Conservation (phyloP, 2,329 filamentous ascomycete species). For the Pseudopyricularia javanii region DNA sequence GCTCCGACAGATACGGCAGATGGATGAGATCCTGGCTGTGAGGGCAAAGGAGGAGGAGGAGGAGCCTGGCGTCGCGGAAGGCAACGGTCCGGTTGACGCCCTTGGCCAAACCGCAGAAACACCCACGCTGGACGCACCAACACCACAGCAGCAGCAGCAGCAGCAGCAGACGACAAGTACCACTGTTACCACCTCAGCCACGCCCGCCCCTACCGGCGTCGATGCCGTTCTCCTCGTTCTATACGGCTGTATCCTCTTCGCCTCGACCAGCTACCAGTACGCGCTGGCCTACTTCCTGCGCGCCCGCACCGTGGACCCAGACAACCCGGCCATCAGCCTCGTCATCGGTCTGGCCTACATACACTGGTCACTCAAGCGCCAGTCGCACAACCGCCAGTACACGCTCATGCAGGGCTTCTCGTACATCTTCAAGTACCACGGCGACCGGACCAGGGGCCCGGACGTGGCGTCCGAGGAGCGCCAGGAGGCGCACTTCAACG, state of each 20-base stretch:
- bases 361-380: constrained; percentile 78
- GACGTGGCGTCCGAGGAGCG: constrained; percentile 22
- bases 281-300: constrained; percentile 80
- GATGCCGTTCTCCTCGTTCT: constrained; percentile 76
- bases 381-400: constrained; percentile 82
- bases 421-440: constrained; percentile 67
- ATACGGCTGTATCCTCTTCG: constrained; percentile 82
- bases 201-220: constrained; percentile 24
- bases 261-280: constrained; percentile 69
- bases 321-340: constrained; percentile 68
- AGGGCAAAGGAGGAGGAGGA: neutral
- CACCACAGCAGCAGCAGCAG: neutral
- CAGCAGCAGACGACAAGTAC: neutral
- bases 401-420: constrained; percentile 73
- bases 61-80: neutral
- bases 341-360: constrained; percentile 76
- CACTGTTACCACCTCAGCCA: constrained; percentile 11
- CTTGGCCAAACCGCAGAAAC: neutral
- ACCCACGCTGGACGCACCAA: neutral
- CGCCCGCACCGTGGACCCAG: constrained; percentile 59
- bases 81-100: neutral
- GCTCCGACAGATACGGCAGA: constrained; percentile 78
- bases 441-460: constrained; percentile 30
- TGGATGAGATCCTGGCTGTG: constrained; percentile 52
- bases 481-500: constrained; percentile 75